A percentile compares a stretch with the other conserved stretches of the same genome.
These are phyloP conservation scores for Trametes polyzona DNA, from an alignment of 1,284 basidiomycete genomes.

Conservation along the genomic window DNA sequence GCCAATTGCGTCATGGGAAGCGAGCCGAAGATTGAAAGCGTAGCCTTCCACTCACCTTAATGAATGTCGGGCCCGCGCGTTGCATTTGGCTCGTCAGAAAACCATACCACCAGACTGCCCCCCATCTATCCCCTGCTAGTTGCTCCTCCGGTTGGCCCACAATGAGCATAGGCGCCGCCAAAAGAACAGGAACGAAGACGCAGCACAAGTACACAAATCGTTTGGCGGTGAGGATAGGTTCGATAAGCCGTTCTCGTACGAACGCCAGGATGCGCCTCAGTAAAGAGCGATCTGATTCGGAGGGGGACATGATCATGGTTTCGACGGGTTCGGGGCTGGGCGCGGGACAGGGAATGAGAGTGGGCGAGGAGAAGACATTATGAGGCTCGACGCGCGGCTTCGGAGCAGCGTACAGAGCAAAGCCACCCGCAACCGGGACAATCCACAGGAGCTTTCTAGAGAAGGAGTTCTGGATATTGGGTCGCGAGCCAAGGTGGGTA, in stretches of 20 bases:
- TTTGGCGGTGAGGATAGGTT: constrained; percentile 83
- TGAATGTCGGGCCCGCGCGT: constrained; percentile 94
- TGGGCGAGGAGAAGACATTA: constrained; percentile 59
- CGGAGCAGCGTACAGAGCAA: constrained; percentile 53
- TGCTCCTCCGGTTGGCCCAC: constrained; percentile 65
- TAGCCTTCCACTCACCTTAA: constrained; percentile 76
- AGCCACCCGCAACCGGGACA: constrained; percentile 58
- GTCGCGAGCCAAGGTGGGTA: constrained; percentile 32
- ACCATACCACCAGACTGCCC: constrained; percentile 95
- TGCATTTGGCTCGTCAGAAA: constrained; percentile 92
- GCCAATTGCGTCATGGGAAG: no score
- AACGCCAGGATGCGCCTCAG: constrained; percentile 46
- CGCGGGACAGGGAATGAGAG: constrained; percentile 62
- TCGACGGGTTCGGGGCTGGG: constrained; percentile 26
- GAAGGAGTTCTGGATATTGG: constrained; percentile 23
- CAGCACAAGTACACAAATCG: constrained; percentile 86
- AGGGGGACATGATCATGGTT: constrained; percentile 59
- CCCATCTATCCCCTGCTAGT: constrained; percentile 76
- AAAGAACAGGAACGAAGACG: constrained; percentile 88
- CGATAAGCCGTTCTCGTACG: constrained; percentile 68
- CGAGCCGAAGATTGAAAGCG: background rate
- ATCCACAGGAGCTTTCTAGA: constrained; percentile 51
- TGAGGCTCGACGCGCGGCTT: constrained; percentile 37
- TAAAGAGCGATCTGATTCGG: constrained; percentile 56
- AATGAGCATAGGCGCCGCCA: constrained; percentile 85